phyloP scores from a whole-genome alignment of 1,284 basidiomycete genomes.

The Ustilago trichophora region DNA sequence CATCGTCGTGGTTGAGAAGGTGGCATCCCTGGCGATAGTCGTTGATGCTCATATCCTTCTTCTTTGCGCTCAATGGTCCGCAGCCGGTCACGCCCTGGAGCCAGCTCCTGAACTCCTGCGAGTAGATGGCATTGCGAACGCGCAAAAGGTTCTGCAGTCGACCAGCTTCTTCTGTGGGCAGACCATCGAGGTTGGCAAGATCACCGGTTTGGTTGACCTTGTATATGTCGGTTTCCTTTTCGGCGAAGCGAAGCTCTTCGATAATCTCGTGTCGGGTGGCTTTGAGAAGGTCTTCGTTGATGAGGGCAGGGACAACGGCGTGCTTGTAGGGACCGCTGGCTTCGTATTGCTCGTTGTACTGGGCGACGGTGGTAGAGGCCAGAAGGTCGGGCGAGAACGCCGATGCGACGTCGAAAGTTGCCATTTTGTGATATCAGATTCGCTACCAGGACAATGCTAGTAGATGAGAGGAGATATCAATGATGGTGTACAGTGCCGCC shows the following conservation, averaged over 20 bases:
- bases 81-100: slow-evolving; percentile 89
- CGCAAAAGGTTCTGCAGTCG: slow-evolving; percentile 69
- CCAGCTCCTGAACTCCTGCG: slow-evolving; percentile 82
- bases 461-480: not conserved
- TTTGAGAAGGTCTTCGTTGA: slow-evolving; percentile 82
- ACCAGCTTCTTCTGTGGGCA: slow-evolving; percentile 67
- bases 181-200: slow-evolving; percentile 87
- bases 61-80: slow-evolving; percentile 85
- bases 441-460: too few species aligned
- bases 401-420: slow-evolving; percentile 24
- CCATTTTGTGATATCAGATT: too few species aligned
- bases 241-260: slow-evolving; percentile 85
- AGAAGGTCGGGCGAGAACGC: slow-evolving; percentile 52
- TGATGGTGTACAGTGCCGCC: too few species aligned
- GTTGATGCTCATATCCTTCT: slow-evolving; percentile 95
- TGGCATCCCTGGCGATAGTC: slow-evolving; percentile 87
- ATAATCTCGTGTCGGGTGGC: slow-evolving; percentile 82
- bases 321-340: slow-evolving; percentile 78
- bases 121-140: slow-evolving; percentile 93
- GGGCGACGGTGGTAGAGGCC: slow-evolving; percentile 17
- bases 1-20: slow-evolving; percentile 80
- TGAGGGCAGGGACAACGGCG: slow-evolving; percentile 81
- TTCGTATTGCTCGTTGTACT: slow-evolving; percentile 49
- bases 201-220: slow-evolving; percentile 98
- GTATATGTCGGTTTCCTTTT: slow-evolving; percentile 99